Evolutionary conservation across 768 basidiomycete species (phyloP).

Genomic region (Austroboletus eburneus): DNA sequence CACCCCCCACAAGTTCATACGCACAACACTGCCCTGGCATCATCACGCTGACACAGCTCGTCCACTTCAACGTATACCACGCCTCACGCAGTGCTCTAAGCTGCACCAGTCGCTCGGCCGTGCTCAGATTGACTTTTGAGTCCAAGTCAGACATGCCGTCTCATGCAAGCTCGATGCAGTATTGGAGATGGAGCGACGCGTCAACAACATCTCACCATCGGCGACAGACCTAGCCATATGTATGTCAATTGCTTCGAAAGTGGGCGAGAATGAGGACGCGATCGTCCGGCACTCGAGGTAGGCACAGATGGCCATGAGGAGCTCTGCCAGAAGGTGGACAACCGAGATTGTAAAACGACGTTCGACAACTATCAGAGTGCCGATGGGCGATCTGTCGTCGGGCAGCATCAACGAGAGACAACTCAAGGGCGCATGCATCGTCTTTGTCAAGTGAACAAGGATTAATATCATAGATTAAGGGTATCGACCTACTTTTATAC

Average conservation of each 20-base stretch:
- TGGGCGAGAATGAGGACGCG: no score
- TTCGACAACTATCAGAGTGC: no score
- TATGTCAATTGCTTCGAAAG: no score
- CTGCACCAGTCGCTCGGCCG: slow-evolving; percentile 30
- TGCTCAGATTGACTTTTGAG: background rate
- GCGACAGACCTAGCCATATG: slow-evolving; percentile 23
- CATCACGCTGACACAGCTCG: slow-evolving; percentile 18
- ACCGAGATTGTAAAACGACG: no score
- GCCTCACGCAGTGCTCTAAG: slow-evolving; percentile 33
- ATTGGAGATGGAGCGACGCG: slow-evolving; percentile 32
- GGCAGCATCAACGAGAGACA: no score
- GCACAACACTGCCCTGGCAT: slow-evolving; percentile 40
- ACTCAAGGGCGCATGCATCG: no score
- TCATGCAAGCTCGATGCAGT: slow-evolving; percentile 35
- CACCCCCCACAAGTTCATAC: slow-evolving; percentile 56
- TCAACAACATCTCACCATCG: slow-evolving; percentile 19
- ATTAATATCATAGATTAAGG: background rate
- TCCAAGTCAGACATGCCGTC: slow-evolving; percentile 31
- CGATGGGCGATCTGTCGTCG: no score
- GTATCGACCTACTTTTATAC: background rate
- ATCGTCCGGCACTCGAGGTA: no score
- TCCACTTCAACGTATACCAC: slow-evolving; percentile 35
- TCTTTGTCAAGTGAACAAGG: no score
- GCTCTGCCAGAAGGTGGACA: no score
- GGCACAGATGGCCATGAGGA: no score